Base-by-base conservation (phyloP, 2,329 filamentous ascomycete species). In the Pyrenophora seminiperda region DNA sequence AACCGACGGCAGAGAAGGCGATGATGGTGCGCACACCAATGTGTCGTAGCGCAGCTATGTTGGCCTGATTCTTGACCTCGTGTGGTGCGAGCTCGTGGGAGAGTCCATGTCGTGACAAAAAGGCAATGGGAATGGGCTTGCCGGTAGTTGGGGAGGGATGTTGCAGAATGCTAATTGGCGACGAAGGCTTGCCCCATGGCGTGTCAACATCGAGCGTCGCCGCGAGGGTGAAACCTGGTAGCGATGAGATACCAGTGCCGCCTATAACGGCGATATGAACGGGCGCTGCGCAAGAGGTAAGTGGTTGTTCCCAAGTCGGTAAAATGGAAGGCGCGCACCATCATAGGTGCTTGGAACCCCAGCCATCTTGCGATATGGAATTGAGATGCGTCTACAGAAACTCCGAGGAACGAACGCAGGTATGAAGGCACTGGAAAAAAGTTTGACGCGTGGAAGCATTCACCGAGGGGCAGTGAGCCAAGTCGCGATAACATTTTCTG, bases 1-100 rank as follows among this genome's bases (percentile, higher is more conserved):
- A 93, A 56, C 94, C 94, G 49, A 99, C 94, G 40, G 94, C 94
- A 58, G 88, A 93, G 79, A 99, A 99, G 58, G 93, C 91, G 70
- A 99, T 90, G 72, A 97, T 84, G 71, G 86, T 89, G 67, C 92
- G 87, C 37, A 97, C 94, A 61, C 94, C 94, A 54, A 99, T 81
- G 65, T 84, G 86, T 59, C 94, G 87, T 56, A 99, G 81, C n/a
- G 94, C 94, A n/a, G 94, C 93, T 67, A 99, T 96, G 79, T 97
- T 99, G 75, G 94, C 94, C 58, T 90, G 90, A 60, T 87, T 84
- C 52, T 92, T 91, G n/a, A 99, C 89, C 76, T 99, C 94, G 71
- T 97, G 92, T 0, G 94, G 94, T 5, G 92, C 91, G 61, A 89
- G 82, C 75, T 97, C 84, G 79, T 99, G 94, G 82, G 94, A 81